phyloP scores from a whole-genome alignment of 73 alveolate species.

The Symbiodinium natans region DNA sequence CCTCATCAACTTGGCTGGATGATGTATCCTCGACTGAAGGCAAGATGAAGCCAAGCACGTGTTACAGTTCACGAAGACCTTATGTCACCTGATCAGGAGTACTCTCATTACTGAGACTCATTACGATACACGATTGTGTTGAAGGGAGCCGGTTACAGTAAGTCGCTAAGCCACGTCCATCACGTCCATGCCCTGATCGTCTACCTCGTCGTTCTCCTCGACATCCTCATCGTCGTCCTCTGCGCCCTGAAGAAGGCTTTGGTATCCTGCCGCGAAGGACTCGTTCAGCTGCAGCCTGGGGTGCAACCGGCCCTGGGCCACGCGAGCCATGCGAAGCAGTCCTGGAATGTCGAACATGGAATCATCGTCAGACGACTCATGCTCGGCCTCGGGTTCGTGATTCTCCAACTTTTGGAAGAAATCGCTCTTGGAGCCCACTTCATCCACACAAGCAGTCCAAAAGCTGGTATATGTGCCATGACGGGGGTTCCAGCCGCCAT shows the following conservation, averaged over 20 bases:
- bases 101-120: too few species aligned
- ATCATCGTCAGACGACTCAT: background rate
- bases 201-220: slow-evolving; percentile 32
- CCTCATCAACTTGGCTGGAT: background rate
- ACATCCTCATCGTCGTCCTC: background rate
- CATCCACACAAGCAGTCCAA: slow-evolving; percentile 62
- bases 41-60: too few species aligned
- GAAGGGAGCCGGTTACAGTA: too few species aligned
- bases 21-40: background rate
- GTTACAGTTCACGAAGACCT: too few species aligned
- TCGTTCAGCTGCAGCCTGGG: background rate
- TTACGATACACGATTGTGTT: too few species aligned
- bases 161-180: too few species aligned
- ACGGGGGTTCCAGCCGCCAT: slow-evolving; percentile 66
- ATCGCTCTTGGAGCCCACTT: slow-evolving; percentile 10
- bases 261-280: background rate
- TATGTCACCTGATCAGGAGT: too few species aligned
- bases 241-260: background rate
- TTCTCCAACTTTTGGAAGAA: slow-evolving; percentile 17
- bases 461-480: slow-evolving; percentile 21
- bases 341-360: background rate
- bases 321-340: slow-evolving; percentile 1
- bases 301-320: background rate
- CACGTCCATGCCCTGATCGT: too few species aligned
- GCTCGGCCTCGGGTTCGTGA: background rate